These are phyloP conservation scores for Chimonanthus praecox DNA, from an alignment of 164 flowering plant species.

Conservation along the genomic window DNA sequence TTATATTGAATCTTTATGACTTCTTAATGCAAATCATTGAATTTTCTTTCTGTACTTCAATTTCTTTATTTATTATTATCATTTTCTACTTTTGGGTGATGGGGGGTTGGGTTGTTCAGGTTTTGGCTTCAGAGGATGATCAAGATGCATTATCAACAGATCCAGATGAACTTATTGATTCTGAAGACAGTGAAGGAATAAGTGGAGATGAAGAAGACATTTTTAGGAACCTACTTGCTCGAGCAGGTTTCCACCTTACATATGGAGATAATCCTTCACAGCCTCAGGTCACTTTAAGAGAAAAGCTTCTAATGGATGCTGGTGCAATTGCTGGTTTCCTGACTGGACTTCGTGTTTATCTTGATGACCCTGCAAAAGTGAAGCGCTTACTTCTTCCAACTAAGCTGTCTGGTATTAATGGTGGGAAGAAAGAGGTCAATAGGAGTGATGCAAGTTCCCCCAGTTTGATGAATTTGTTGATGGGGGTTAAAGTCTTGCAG, in stretches of 20 bases:
- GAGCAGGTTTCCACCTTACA: constrained; percentile 93
- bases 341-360: constrained; percentile 97
- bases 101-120: constrained; percentile 33
- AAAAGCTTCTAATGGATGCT: constrained; percentile 96
- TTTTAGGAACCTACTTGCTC: constrained; percentile 85
- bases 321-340: constrained; percentile 98
- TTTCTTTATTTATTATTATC: background rate
- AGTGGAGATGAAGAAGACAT: constrained; percentile 99
- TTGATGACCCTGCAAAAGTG: constrained; percentile 97
- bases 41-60: background rate
- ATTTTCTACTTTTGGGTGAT: no score
- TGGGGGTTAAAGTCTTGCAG: constrained; percentile 98
- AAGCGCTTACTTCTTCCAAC: constrained; percentile 96
- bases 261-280: constrained; percentile 95
- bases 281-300: constrained; percentile 92
- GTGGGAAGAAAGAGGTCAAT: constrained; percentile 56
- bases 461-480: constrained; percentile 92
- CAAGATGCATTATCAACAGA: constrained; percentile 96
- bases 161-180: constrained; percentile 94
- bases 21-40: background rate
- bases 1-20: no score
- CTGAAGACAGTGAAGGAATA: constrained; percentile 94
- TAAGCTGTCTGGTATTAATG: constrained; percentile 67
- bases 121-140: constrained; percentile 96
- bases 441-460: constrained; percentile 77